A percentile compares a stretch with the other conserved stretches of the same genome.
These are phyloP conservation scores for Fusarium staphyleae DNA, from an alignment of 2,329 filamentous ascomycete species.

Conservation along the genomic window DNA sequence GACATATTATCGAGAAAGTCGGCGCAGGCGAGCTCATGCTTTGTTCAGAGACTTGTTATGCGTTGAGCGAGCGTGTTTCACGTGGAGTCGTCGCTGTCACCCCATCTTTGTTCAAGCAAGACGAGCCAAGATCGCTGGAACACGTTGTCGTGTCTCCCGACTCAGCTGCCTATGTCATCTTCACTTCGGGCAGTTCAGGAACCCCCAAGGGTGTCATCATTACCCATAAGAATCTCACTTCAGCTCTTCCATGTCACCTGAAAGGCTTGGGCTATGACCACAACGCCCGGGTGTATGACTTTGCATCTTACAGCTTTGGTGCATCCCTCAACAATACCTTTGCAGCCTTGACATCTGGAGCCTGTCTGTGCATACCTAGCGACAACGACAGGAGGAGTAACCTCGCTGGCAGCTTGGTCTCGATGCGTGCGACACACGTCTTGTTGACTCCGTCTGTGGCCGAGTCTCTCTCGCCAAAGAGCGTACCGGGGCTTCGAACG, in stretches of 20 bases:
- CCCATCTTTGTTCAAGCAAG: background rate
- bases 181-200: slow-evolving; percentile 40
- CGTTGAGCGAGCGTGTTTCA: background rate
- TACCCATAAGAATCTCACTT: background rate
- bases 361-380: slow-evolving; percentile 2
- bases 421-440: background rate
- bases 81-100: background rate
- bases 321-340: slow-evolving; percentile 1
- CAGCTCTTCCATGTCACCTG: background rate
- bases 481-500: background rate
- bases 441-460: background rate
- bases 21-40: background rate
- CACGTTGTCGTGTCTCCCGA: background rate
- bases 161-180: slow-evolving; percentile 22
- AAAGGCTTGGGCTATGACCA: background rate
- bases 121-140: background rate
- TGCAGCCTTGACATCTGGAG: background rate
- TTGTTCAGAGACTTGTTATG: background rate
- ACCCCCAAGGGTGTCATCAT: slow-evolving; percentile 37
- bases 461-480: background rate
- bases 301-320: slow-evolving; percentile 5
- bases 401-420: background rate
- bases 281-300: slow-evolving; percentile 2
- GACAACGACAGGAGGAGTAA: background rate
- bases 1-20: background rate